Percentiles rank a stretch among this genome's conserved stretches.
These are phyloP conservation scores for Xanthoconium separans DNA, from an alignment of 1,284 basidiomycete genomes.

Conservation along the genomic window DNA sequence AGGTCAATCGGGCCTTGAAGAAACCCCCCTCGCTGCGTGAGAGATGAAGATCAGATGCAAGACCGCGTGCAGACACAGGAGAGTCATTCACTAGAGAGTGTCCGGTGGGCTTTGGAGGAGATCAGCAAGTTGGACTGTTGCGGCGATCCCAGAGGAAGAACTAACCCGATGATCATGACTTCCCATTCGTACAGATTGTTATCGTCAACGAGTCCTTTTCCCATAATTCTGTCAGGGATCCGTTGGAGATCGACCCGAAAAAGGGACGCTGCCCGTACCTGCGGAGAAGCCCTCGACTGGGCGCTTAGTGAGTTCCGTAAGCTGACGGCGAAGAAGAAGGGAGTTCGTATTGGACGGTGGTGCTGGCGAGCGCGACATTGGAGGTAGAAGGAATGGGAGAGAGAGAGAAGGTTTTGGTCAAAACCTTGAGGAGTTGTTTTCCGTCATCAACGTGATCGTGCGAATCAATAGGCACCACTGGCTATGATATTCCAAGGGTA, in stretches of 20 bases:
- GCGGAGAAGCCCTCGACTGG: slow-evolving; percentile 95
- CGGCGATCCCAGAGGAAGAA: slow-evolving; percentile 14
- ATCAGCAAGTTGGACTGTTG: slow-evolving; percentile 18
- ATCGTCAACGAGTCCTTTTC: slow-evolving; percentile 85
- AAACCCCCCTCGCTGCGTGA: slow-evolving; percentile 83
- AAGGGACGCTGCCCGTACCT: slow-evolving; percentile 46
- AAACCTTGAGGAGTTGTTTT: too few species aligned
- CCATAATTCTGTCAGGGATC: slow-evolving; percentile 32
- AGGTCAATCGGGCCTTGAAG: slow-evolving; percentile 84
- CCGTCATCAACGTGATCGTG: slow-evolving; percentile 22
- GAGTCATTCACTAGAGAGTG: slow-evolving; percentile 76
- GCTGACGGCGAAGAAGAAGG: slow-evolving; percentile 77
- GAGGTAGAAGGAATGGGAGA: background rate
- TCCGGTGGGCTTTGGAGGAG: slow-evolving; percentile 68
- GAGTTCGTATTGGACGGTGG: slow-evolving; percentile 51
- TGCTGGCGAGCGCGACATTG: slow-evolving; percentile 51
- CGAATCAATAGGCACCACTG: slow-evolving; percentile 6
- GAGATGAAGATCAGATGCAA: slow-evolving; percentile 5
- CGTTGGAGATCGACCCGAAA: slow-evolving; percentile 26
- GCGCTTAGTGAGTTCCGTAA: slow-evolving; percentile 82
- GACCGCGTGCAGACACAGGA: slow-evolving; percentile 5
- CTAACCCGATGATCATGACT: slow-evolving; percentile 88
- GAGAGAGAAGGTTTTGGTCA: background rate
- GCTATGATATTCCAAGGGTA: too few species aligned
- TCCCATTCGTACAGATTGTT: slow-evolving; percentile 94